phyloP scores from a whole-genome alignment of 1,139 yeast species.

The Spencermartinsiella ligniputridi region DNA sequence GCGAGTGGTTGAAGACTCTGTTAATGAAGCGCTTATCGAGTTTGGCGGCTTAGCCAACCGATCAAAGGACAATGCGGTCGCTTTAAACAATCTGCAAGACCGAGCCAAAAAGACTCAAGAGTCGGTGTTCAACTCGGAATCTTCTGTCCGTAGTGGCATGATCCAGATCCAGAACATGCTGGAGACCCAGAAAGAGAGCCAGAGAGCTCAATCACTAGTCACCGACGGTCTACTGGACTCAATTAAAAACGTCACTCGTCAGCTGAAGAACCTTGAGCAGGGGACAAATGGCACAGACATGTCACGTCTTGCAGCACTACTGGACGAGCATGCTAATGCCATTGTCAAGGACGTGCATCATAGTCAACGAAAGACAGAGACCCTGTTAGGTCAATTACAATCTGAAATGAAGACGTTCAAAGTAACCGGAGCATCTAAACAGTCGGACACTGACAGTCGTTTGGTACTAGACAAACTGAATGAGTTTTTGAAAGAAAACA shows the following conservation, averaged over 20 bases:
- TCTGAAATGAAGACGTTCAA: neutral
- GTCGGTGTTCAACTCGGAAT: conserved; percentile 15
- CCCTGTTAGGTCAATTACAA: neutral
- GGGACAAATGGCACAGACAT: neutral
- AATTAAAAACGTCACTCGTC: conserved; percentile 17
- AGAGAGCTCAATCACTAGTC: conserved; percentile 21
- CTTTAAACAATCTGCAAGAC: conserved; percentile 34
- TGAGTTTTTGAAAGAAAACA: neutral
- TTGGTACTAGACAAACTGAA: neutral
- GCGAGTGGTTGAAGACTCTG: conserved; percentile 33
- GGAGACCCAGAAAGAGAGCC: conserved; percentile 24
- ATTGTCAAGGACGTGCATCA: neutral
- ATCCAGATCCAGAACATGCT: conserved; percentile 17
- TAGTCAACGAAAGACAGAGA: neutral
- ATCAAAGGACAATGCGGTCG: conserved; percentile 42
- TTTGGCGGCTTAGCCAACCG: conserved; percentile 39
- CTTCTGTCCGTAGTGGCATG: conserved; percentile 20
- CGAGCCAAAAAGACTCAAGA: conserved; percentile 21
- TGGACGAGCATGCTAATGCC: neutral
- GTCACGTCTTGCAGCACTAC: neutral
- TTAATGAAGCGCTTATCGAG: conserved; percentile 39
- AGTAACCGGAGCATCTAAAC: neutral
- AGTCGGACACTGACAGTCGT: neutral
- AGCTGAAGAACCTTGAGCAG: conserved; percentile 13
- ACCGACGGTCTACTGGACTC: conserved; percentile 24